Conservation (phyloP, 2,329 filamentous ascomycete genomes). For the Fusarium sp. region DNA sequence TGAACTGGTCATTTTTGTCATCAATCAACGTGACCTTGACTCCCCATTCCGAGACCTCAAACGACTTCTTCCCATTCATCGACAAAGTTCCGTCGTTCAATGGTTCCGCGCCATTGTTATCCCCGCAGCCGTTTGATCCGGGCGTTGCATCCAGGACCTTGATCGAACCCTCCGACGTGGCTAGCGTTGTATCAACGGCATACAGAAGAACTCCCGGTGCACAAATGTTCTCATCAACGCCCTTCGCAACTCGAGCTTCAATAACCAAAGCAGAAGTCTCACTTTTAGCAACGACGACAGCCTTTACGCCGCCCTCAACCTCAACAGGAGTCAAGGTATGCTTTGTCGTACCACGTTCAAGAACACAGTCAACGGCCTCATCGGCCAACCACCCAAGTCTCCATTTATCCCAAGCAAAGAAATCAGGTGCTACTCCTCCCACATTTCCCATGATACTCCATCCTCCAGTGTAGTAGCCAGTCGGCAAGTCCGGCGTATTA, state of each 20-base stretch:
- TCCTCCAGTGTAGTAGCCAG: slow-evolving; percentile 50
- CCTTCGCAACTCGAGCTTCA: slow-evolving; percentile 45
- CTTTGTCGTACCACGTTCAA: slow-evolving; percentile 37
- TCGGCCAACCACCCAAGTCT: slow-evolving; percentile 53
- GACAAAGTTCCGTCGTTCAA: slow-evolving; percentile 51
- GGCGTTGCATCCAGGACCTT: slow-evolving; percentile 50
- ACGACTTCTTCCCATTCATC: slow-evolving; percentile 2
- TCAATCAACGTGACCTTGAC: slow-evolving; percentile 24
- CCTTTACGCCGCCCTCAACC: slow-evolving; percentile 16
- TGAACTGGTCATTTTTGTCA: neutral
- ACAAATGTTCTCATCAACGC: slow-evolving; percentile 46
- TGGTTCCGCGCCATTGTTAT: slow-evolving; percentile 28
- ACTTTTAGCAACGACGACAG: slow-evolving; percentile 20
- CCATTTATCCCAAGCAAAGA: slow-evolving; percentile 56
- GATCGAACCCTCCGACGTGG: slow-evolving; percentile 48
- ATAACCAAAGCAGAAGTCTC: slow-evolving; percentile 47
- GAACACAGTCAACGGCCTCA: slow-evolving; percentile 49
- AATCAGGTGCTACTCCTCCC: slow-evolving; percentile 50
- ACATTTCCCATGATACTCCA: slow-evolving; percentile 55
- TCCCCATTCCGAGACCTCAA: slow-evolving; percentile 24
- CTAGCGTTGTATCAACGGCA: slow-evolving; percentile 46
- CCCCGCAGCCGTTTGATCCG: slow-evolving; percentile 44
- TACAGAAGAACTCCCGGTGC: slow-evolving; percentile 52
- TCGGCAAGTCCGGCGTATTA: slow-evolving; percentile 27
- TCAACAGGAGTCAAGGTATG: slow-evolving; percentile 40